Base-by-base conservation (phyloP, 257 asterid species). In the Penstemon eatonii region DNA sequence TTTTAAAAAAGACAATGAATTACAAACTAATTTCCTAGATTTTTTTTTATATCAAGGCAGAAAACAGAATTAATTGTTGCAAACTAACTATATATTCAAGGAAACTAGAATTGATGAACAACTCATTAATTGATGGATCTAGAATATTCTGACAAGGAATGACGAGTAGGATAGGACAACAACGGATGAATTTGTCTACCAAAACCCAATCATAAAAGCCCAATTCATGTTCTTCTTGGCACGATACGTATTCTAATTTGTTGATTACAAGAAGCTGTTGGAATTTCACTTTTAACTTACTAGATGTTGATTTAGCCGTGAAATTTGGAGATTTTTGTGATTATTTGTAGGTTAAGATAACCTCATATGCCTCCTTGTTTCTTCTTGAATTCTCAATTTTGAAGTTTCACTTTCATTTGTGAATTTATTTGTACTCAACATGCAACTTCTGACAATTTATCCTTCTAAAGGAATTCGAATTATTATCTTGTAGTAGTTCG, bases 361-460 rank as follows among this genome's bases (percentile, higher is more conserved):
- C 60, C 63, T 56, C 50, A 63, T 19, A 66, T 58, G 78, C 33
- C 19, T 10, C 64, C 72, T 51, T 57, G 43, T 12, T 9, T 62
- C 55, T 61, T 51, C 68, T 64, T 68, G 67, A 70, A 65, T 33
- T 55, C 60, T 55, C 65, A 42, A 25, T 60, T 50, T 67, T 70
- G 70, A 51, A 45, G 4, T 66, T 49, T 6, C 55, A 67, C 66
- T 70, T 57, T 55, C 38, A 13, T 45, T 67, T 13, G 61, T 69
- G 66, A 65, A 56, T 11, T 67, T 59, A n/a, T 69, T 60, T 56
- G 69, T 46, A 66, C 76, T 15, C 79, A 81, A 76, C 79, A 90
- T 92, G 98, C 94, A 85, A 83, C 76, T 86, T 71, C 75, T 86
- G 71, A 73, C 87, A 41, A 68, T 89, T 61, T 84, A 88, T 83